These are phyloP conservation scores for Megacollybia marginata DNA, from an alignment of 768 basidiomycete genomes.

Conservation along the genomic window DNA sequence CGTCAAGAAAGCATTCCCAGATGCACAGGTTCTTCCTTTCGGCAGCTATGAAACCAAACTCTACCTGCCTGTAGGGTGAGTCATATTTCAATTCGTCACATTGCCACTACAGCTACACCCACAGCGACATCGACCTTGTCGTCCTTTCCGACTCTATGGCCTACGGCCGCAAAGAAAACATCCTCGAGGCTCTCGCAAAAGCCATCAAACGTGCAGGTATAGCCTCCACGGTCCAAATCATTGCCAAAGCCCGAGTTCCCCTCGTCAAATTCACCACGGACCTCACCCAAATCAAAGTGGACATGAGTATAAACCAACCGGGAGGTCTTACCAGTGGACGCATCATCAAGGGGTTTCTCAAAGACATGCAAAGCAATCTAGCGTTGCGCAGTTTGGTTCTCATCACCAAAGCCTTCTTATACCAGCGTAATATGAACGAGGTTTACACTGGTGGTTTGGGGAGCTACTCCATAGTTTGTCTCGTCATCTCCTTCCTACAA, in stretches of 20 bases:
- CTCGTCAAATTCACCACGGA: conserved; percentile 92
- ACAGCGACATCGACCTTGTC: conserved; percentile 93
- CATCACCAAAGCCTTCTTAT: conserved; percentile 85
- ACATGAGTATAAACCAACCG: conserved; percentile 88
- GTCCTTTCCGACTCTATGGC: conserved; percentile 75
- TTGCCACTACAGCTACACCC: conserved; percentile 10
- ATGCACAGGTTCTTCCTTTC: conserved; percentile 79
- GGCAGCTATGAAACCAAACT: conserved; percentile 91
- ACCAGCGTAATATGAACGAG: conserved; percentile 91
- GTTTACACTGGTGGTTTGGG: conserved; percentile 96
- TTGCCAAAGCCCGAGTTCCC: conserved; percentile 91
- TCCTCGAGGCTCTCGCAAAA: conserved; percentile 72
- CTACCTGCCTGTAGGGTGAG: conserved; percentile 85
- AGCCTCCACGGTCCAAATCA: conserved; percentile 76
- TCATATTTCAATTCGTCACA: conserved; percentile 9
- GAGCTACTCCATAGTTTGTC: conserved; percentile 88
- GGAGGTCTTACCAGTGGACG: conserved; percentile 76
- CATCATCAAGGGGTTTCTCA: conserved; percentile 76
- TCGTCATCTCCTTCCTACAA: conserved; percentile 92
- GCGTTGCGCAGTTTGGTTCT: conserved; percentile 81
- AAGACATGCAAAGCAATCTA: conserved; percentile 50
- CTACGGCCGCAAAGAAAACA: conserved; percentile 55
- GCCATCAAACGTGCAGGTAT: conserved; percentile 69
- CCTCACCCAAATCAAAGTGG: conserved; percentile 79
- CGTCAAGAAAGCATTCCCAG: conserved; percentile 60